Base-by-base conservation (phyloP, 345 rosid species). In the Eucalyptus erythrocorys region DNA sequence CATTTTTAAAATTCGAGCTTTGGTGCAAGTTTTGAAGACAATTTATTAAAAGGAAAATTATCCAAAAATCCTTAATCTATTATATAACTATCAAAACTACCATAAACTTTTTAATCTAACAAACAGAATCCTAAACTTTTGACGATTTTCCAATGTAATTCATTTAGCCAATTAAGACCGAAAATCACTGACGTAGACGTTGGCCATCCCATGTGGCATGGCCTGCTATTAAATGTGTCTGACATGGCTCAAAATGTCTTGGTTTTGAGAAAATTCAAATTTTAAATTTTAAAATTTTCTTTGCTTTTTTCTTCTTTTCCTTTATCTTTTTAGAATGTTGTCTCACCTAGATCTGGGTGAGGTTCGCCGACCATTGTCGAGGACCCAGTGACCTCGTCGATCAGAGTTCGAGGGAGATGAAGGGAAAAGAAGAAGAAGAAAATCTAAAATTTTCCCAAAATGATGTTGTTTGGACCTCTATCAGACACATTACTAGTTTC, bases 351-450 rank as follows among this genome's bases (percentile, higher is more conserved):
- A 66, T 64, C 3, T 66, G 3, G 40, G 37, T 19, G 2, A 66
- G 40, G 76, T 40, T n/a, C 5, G 1, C 2, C 5, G 1, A 8
- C 37, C 11, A n/a, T 64, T 15, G 3, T 64, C 4, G 2, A 64
- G 9, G 71, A 3, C 37, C 32, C 0, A 2, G 8, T 7, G 2
- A n/a, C 76, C 34, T 4, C 5, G 3, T 17, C 3, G n/a, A 7
- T 4, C 3, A 7, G 4, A 64, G n/a, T 64, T n/a, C 8, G 0
- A 7, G 5, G 71, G n/a, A 30, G 76, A 64, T 30, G 76, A 64
- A n/a, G 21, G 68, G 7, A 13, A 6, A 12, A 61, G 30, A 30
- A 57, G 8, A 3, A 24, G 11, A 10, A 24, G 5, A 8, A 57
- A 30, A 3, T 48, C 49, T 48, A 13, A 13, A 61, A 13, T 5